Percentiles rank a stretch among this genome's conserved stretches.
Conservation (phyloP, 2,329 filamentous ascomycete genomes). For the Aspergillaceae sp. region DNA sequence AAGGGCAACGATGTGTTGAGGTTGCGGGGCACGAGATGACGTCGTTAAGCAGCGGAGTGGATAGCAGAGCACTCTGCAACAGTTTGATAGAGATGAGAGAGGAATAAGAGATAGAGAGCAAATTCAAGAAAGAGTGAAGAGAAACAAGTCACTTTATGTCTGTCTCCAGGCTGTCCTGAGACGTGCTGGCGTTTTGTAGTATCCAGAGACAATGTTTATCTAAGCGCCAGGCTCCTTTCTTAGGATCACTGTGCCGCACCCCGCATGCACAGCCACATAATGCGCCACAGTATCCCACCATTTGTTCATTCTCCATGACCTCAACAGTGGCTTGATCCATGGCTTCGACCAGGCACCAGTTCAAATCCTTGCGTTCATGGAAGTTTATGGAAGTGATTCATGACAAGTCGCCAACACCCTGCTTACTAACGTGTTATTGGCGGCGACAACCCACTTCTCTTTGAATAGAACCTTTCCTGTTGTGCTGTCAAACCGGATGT, state of each 20-base stretch:
- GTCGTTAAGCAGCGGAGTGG: background rate
- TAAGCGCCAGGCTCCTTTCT: constrained; percentile 5
- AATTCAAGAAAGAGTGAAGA: constrained; percentile 1
- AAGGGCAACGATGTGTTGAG: background rate
- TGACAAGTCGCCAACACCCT: too few species aligned
- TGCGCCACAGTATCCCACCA: background rate
- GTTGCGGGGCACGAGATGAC: background rate
- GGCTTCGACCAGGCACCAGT: too few species aligned
- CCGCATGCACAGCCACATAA: constrained; percentile 17
- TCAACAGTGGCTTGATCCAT: background rate
- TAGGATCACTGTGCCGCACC: constrained; percentile 16
- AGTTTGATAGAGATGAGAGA: background rate
- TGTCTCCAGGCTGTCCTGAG: constrained; percentile 8
- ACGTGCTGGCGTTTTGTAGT: background rate
- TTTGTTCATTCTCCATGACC: background rate
- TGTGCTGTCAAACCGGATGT: too few species aligned
- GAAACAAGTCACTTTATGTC: constrained; percentile 4
- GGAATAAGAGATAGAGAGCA: background rate
- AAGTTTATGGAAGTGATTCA: too few species aligned
- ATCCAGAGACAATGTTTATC: background rate
- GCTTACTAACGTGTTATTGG: too few species aligned
- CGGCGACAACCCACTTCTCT: too few species aligned
- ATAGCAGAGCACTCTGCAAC: background rate
- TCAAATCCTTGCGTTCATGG: too few species aligned
- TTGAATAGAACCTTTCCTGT: too few species aligned